Evolutionary conservation across 2,329 filamentous ascomycete genomes (phyloP), one percentile per base, ranked within the genome.

Genomic region (Pseudogymnoascus sp.): DNA sequence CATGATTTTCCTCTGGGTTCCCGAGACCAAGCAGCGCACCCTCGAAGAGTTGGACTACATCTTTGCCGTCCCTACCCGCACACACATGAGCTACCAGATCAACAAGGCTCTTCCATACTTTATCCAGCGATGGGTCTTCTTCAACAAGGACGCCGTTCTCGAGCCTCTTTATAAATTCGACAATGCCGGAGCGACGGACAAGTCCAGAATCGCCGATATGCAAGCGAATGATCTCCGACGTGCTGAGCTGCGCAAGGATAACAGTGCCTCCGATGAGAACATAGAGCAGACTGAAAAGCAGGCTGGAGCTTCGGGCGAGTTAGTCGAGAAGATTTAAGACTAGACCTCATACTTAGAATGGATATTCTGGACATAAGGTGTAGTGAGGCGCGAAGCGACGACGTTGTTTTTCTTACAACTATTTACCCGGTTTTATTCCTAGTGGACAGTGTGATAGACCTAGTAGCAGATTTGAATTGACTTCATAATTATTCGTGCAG

Each of bases 91-190:
- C 43, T 71, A 70, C 60, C 69, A 71, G 43, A 38, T 67, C n/a
- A 62, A 47, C 7, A 65, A 68, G 39, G 66, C 67, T n/a, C 62
- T 71, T 2, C 69, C 69, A 35, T 68, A 62, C 38, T 62, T 63
- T 37, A 62, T 65, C 30, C 62, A 66, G 35, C 22, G 62, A 18
- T 69, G 61, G 58, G 39, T 70, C 25, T 50, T 68, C 15, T 22
- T 53, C 11, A 47, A 61, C 14, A 80, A 79, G 66, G 69, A 75
- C n/a, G 76, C 76, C 6, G 68, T 71, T 43, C 70, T 81, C 18
- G 75, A 78, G 66, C 77, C 78, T 25, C 72, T 85, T 25, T 84
- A 83, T 70, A 74, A 78, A 28, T 77, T 82, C 60, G 79, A 78
- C 11, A 53, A 9, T 14, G 58, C 58, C 12, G 28, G 35, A n/a